A percentile compares a stretch with the other conserved stretches of the same genome.
phyloP scores from a whole-genome alignment of 306 rosid species.

The Begonia fuchsioides region DNA sequence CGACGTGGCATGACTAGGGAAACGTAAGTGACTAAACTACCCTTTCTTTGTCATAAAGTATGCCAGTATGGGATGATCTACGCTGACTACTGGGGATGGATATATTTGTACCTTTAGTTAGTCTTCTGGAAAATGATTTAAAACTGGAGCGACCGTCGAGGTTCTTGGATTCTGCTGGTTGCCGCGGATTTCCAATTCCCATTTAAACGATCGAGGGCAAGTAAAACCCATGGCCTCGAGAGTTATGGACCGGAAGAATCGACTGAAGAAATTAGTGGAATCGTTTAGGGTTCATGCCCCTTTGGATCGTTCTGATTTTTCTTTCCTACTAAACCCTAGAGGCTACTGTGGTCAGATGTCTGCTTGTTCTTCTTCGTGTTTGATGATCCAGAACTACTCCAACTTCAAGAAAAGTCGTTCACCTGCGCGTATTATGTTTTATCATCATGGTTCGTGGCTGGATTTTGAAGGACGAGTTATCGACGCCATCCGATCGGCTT shows the following conservation, averaged over 20 bases:
- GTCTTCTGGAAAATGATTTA: background rate
- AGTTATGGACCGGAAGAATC: background rate
- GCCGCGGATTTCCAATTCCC: conserved; percentile 1
- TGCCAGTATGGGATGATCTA: background rate
- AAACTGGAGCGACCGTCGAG: background rate
- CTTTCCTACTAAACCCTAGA: background rate
- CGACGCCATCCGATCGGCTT: conserved; percentile 16
- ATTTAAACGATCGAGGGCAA: conserved; percentile 3
- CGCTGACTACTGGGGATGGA: background rate
- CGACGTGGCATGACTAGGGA: background rate
- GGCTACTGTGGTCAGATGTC: conserved; percentile 2
- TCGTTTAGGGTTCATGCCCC: conserved; percentile 14
- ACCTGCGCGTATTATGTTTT: conserved; percentile 43
- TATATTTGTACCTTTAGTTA: background rate
- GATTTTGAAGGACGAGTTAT: conserved; percentile 22
- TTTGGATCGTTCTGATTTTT: background rate
- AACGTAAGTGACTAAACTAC: background rate
- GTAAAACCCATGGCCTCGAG: conserved; percentile 32
- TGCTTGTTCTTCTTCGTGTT: conserved; percentile 4
- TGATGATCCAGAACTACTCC: conserved; percentile 12
- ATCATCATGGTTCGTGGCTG: conserved; percentile 23
- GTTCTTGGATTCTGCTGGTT: conserved; percentile 20
- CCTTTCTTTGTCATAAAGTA: background rate
- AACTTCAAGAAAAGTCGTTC: conserved; percentile 27
- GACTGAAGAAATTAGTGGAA: conserved; percentile 7